Base-by-base conservation (phyloP, 768 basidiomycete species). In the Lyophyllum decastes region DNA sequence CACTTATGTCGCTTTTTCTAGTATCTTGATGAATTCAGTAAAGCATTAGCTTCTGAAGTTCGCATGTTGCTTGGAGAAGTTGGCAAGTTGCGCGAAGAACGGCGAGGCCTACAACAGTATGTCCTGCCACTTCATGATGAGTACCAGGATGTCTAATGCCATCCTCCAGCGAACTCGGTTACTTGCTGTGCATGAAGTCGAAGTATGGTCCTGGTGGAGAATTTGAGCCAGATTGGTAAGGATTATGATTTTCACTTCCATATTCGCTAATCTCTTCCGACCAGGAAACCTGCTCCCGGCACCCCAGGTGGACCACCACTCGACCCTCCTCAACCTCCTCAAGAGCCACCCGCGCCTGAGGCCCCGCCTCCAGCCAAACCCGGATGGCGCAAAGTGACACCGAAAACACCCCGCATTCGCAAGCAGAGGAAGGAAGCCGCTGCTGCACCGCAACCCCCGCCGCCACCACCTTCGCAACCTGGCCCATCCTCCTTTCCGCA, bases 1-100 rank as follows among this genome's bases (percentile, higher is more conserved):
- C 27, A 24, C 40, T 63, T 22, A 59, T 10, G 21, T 61, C 4
- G 5, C 30, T 35, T 16, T 35, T 49, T 33, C 41, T 45, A 92
- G 89, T 94, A 94, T 68, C 80, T 94, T 14, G 89, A 94, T 59
- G 90, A 94, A 55, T 94, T 94, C 73, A 93, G 90, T 70, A 89
- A 86, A 69, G 88, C 92, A 1, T 73, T 94, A 46, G 90, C 92
- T 2, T 78, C 82, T 16, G 92, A 94, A 75, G 92, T 94, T 10
- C 85, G 90, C 27, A 88, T 91, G 81, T 78, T 94, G 14, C 81
- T 94, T 10, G 83, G 81, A 34, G 92, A 94, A 75, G 92, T 94
- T 40, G 90, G 92, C 40, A 90, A 88, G 63, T 76, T 94, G 46
- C 84, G 90, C 4, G 89, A 92, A 71, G 88, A 94, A 65, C 81